These are phyloP conservation scores for Lactarius quietus DNA, from an alignment of 768 basidiomycete species.

Conservation along the genomic window DNA sequence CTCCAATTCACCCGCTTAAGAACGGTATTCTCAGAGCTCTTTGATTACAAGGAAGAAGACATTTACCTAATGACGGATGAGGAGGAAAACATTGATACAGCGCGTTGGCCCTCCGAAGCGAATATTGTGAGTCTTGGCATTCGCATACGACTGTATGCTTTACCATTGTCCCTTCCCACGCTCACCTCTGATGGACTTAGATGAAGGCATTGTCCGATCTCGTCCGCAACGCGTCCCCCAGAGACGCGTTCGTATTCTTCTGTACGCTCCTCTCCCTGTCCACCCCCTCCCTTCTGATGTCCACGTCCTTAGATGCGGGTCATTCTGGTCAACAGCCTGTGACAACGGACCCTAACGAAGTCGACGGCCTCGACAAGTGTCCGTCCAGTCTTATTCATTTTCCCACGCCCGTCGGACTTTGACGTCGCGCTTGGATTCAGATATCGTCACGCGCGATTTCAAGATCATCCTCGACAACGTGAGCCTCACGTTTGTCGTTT, in stretches of 20 bases:
- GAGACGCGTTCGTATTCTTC: conserved; percentile 26
- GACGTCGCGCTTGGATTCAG: neutral
- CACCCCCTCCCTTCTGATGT: neutral
- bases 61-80: conserved; percentile 25
- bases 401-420: neutral
- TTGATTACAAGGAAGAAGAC: conserved; percentile 10
- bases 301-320: conserved; percentile 8
- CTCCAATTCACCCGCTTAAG: neutral
- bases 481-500: neutral
- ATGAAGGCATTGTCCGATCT: conserved; percentile 18
- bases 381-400: neutral
- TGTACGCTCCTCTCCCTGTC: conserved; percentile 14
- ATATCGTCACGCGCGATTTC: conserved; percentile 11
- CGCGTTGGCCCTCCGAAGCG: conserved; percentile 11
- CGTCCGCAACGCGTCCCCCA: conserved; percentile 15
- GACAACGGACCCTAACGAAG: neutral
- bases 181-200: conserved; percentile 8
- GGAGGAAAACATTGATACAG: neutral
- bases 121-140: conserved; percentile 26
- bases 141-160: too few relatives aligned
- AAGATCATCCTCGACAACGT: conserved; percentile 23
- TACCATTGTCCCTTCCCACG: neutral
- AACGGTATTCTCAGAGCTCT: neutral
- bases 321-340: conserved; percentile 4
- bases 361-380: conserved; percentile 9